Evolutionary conservation across 306 rosid genomes (phyloP).

Genomic region (Rubus idaeus): DNA sequence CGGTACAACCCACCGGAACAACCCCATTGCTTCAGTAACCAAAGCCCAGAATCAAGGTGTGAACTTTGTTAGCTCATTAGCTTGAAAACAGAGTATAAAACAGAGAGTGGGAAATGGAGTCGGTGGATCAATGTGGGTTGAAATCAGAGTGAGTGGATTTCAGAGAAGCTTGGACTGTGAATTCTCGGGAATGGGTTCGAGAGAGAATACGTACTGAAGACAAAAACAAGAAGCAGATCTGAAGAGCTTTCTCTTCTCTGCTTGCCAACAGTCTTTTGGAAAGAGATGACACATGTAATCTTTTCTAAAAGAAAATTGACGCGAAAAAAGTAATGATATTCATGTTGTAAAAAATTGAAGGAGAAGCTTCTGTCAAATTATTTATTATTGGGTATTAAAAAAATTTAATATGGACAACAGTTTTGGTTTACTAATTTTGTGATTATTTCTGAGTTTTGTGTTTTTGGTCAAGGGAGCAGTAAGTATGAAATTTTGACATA

Average conservation of each 20-base stretch:
- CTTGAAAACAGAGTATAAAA: constrained; percentile 8
- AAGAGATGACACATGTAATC: constrained; percentile 34
- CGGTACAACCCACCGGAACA: constrained; percentile 15
- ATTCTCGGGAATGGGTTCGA: constrained; percentile 21
- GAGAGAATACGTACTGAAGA: constrained; percentile 14
- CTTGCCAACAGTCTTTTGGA: constrained; percentile 24
- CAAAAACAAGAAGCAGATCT: constrained; percentile 35
- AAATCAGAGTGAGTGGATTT: not conserved
- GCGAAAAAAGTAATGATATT: not conserved
- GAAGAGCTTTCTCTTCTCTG: constrained; percentile 25
- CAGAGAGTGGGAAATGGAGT: constrained; percentile 4
- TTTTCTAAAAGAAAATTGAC: constrained; percentile 6
- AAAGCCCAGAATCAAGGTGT: constrained; percentile 5
- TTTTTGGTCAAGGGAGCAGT: constrained; percentile 22
- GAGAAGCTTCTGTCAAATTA: constrained; percentile 44
- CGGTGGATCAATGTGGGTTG: constrained; percentile 23
- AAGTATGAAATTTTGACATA: constrained; percentile 15
- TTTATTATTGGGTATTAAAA: not conserved
- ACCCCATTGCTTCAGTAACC: constrained; percentile 16
- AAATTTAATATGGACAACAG: constrained; percentile 31
- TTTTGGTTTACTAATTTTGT: not conserved
- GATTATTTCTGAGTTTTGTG: not conserved
- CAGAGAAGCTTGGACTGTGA: constrained; percentile 20
- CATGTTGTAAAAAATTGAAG: constrained; percentile 19
- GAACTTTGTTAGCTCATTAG: constrained; percentile 20